Percentiles rank a stretch among this genome's conserved stretches.
Conservation (phyloP, 805 yeast species). For the Candida ulmi region DNA sequence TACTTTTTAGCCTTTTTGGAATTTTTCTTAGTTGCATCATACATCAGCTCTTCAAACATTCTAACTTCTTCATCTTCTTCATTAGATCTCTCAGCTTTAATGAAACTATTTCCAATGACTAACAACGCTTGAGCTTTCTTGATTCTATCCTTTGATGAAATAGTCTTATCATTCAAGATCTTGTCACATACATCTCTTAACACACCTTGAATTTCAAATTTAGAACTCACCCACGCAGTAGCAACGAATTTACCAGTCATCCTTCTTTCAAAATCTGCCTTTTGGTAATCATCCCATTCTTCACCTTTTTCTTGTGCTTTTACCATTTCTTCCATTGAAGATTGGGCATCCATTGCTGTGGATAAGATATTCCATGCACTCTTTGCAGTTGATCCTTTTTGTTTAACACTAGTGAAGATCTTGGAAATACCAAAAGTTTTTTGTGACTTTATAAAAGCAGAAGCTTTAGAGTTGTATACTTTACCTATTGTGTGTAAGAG, state of each 20-base stretch:
- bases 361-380: constrained; percentile 79
- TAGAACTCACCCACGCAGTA: constrained; percentile 93
- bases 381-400: constrained; percentile 77
- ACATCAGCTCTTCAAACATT: constrained; percentile 87
- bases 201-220: constrained; percentile 78
- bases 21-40: constrained; percentile 54
- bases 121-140: constrained; percentile 77
- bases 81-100: constrained; percentile 60
- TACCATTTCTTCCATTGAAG: constrained; percentile 66
- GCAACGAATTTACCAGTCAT: constrained; percentile 87
- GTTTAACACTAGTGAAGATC: constrained; percentile 72
- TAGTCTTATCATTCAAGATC: constrained; percentile 62
- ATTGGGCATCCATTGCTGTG: constrained; percentile 84
- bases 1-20: background rate
- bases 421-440: constrained; percentile 86
- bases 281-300: constrained; percentile 48
- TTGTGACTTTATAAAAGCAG: constrained; percentile 65
- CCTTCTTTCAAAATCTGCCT: constrained; percentile 73
- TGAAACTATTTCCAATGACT: constrained; percentile 66
- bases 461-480: constrained; percentile 70
- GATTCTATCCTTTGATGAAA: constrained; percentile 55
- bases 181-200: constrained; percentile 76
- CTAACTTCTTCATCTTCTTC: constrained; percentile 92
- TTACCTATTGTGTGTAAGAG: constrained; percentile 78
- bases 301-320: constrained; percentile 58